Base-by-base conservation (phyloP, 2,329 filamentous ascomycete species). In the Phialocephala subalpina region DNA sequence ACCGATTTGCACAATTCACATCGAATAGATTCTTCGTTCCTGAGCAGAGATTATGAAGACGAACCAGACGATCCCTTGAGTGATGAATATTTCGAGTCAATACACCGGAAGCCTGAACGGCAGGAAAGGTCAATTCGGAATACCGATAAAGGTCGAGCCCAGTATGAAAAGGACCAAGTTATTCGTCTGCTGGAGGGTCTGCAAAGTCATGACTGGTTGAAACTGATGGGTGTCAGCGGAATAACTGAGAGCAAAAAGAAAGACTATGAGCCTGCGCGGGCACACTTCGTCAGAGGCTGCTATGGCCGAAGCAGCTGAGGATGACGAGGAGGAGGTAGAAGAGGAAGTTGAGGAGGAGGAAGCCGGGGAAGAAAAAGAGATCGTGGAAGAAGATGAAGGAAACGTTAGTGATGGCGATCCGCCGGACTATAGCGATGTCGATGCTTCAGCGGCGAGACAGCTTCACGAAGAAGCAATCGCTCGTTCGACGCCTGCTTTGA, bases 121-220 rank as follows among this genome's bases (percentile, higher is more conserved):
- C 75, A 87, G 58, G 88, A 90, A 74, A 85, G 84, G 63, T 86
- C 86, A 1, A 88, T 90, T 57, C 82, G 88, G 36, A 90, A 90
- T 69, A 82, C 86, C 0, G 88, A 90, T 74, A 88, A 86, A 74
- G 87, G 86, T 14, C 84, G 87, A 11, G 88, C 88, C 18, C 87
- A 90, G 71, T 88, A 90, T 80, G 88, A 90, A 72, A 87, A 85
- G 70, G 87, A 90, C 67, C 87, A 89, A 72, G 86, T 90, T 47
- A 84, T 87, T 62, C 83, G 87, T 38, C 78, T 90, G 18, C 84
- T 97, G 7, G 93, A 96, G 62, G 93, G 93, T 20, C 84, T 99
- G 0, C 91, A 93, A 76, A 92, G 95, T 2, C 93, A 92, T 65
- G 96, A 98, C 78, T 99, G 96, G 96, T 83, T 97, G 64, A 90